Evolutionary conservation across 495 filamentous ascomycete species (phyloP).

Genomic region (Neurospora sublineolata): DNA sequence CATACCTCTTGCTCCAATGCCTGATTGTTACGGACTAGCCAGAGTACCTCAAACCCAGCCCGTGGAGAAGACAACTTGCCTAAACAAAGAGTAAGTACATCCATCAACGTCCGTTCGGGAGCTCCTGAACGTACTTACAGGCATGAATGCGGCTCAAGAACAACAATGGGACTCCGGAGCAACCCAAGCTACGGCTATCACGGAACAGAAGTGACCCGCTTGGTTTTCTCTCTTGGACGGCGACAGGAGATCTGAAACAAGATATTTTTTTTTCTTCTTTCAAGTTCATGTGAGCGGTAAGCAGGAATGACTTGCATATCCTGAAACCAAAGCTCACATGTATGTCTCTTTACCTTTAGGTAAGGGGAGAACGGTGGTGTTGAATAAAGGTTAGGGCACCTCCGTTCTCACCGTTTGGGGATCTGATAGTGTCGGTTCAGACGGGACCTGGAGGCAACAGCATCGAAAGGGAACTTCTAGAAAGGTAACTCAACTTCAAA

Average conservation of each 20-base stretch:
- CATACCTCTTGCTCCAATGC: neutral
- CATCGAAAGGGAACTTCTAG: neutral
- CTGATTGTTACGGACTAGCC: neutral
- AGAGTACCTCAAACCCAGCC: neutral
- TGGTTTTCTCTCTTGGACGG: neutral
- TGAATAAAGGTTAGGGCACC: neutral
- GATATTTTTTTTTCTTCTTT: neutral
- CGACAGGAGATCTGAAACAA: neutral
- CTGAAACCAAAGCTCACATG: neutral
- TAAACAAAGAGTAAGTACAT: neutral
- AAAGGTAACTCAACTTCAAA: neutral
- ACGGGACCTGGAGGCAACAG: neutral
- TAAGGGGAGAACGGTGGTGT: neutral
- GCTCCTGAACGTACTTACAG: neutral
- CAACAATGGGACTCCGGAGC: neutral
- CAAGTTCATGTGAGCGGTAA: neutral
- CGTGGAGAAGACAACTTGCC: neutral
- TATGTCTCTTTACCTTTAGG: neutral
- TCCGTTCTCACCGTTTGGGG: neutral
- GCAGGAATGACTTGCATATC: neutral
- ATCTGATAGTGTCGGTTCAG: neutral
- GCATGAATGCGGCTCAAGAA: neutral
- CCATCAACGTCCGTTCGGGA: neutral
- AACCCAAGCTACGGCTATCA: neutral
- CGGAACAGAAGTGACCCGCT: neutral